A percentile compares a stretch with the other conserved stretches of the same genome.
Evolutionary conservation across 1,284 basidiomycete species (phyloP).

Genomic region (Termitomyces sp.): DNA sequence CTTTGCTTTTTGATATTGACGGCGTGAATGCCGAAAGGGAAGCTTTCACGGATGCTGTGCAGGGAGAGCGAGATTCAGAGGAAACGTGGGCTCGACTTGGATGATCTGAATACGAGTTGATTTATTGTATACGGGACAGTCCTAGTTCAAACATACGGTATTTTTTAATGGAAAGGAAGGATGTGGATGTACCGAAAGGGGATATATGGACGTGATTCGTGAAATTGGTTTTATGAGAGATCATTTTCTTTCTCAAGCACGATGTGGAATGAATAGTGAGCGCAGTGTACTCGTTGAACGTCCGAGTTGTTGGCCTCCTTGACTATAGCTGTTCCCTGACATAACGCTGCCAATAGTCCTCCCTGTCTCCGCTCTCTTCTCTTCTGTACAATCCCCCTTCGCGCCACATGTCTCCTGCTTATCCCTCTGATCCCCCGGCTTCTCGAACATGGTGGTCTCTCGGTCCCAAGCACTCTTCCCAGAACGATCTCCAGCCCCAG

Average conservation of each 20-base stretch:
- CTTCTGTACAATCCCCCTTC: conserved; percentile 2
- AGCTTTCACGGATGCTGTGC: conserved; percentile 50
- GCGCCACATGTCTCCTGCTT: conserved; percentile 24
- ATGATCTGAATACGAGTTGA: conserved; percentile 27
- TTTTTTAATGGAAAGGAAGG: conserved; percentile 1
- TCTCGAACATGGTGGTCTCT: conserved; percentile 37
- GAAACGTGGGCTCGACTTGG: conserved; percentile 73
- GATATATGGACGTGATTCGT: conserved; percentile 5
- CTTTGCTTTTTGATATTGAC: conserved; percentile 49
- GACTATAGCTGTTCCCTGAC: not conserved
- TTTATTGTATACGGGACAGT: conserved; percentile 11
- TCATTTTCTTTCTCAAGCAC: conserved; percentile 14
- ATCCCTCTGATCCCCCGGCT: conserved; percentile 26
- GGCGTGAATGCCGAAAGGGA: conserved; percentile 24
- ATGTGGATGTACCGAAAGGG: conserved; percentile 2
- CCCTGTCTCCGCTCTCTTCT: conserved; percentile 11
- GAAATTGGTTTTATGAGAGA: conserved; percentile 4
- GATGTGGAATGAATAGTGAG: conserved; percentile 12
- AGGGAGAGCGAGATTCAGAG: conserved; percentile 54
- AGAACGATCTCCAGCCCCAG: conserved; percentile 23
- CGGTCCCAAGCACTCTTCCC: conserved; percentile 20
- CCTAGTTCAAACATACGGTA: conserved; percentile 6
- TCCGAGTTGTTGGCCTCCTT: conserved; percentile 9
- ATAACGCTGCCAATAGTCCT: not conserved
- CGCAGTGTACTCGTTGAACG: conserved; percentile 1